Evolutionary conservation across 352 stramenopile genomes (phyloP).

Genomic region (Thalassiosira exigua): DNA sequence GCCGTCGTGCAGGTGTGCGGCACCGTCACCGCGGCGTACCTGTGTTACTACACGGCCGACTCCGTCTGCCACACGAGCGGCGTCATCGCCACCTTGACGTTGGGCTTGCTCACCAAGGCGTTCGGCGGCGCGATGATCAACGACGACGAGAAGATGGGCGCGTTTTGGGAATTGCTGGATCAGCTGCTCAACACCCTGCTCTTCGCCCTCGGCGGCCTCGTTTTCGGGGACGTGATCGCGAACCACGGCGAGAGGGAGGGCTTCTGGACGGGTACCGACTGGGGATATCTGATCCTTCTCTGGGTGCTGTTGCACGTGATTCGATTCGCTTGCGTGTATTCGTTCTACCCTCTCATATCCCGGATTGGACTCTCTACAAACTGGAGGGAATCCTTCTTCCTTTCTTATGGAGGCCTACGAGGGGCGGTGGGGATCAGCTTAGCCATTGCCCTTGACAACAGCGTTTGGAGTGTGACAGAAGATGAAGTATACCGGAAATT

Average conservation of each 20-base stretch:
- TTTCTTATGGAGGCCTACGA: constrained; percentile 71
- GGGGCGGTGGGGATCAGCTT: constrained; percentile 79
- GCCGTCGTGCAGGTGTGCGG: constrained; percentile 57
- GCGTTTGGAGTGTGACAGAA: constrained; percentile 27
- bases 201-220: constrained; percentile 74
- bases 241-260: neutral
- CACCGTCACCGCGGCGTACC: constrained; percentile 61
- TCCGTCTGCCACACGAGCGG: constrained; percentile 56
- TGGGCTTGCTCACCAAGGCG: constrained; percentile 72
- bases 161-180: constrained; percentile 83
- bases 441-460: constrained; percentile 67
- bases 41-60: constrained; percentile 64
- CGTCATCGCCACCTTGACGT: constrained; percentile 81
- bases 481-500: constrained; percentile 40
- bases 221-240: constrained; percentile 64
- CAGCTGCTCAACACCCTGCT: constrained; percentile 85
- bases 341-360: constrained; percentile 59
- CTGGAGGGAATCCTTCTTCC: constrained; percentile 66
- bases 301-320: constrained; percentile 20
- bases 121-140: constrained; percentile 77
- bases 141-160: constrained; percentile 68
- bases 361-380: constrained; percentile 65
- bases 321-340: constrained; percentile 49
- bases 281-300: constrained; percentile 20
- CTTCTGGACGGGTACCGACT: neutral